Percentiles rank a stretch among this genome's conserved stretches.
These are phyloP conservation scores for Leucocoprinus leucothites DNA, from an alignment of 768 basidiomycete genomes.

Conservation along the genomic window DNA sequence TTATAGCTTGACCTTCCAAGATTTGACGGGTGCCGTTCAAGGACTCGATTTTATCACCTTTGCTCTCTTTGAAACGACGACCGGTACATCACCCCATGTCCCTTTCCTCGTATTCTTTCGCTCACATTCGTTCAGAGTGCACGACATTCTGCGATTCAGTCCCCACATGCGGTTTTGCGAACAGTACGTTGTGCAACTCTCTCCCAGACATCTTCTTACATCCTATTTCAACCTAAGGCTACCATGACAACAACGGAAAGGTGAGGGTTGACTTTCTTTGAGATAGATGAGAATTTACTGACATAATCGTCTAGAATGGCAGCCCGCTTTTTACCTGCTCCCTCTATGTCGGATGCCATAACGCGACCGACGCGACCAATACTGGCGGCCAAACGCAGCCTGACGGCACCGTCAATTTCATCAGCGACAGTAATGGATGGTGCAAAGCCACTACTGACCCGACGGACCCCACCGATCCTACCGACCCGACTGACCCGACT, in stretches of 20 bases:
- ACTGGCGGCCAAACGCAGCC: constrained; percentile 42
- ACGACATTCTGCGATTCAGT: constrained; percentile 42
- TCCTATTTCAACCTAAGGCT: constrained; percentile 25
- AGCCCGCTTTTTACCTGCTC: constrained; percentile 43
- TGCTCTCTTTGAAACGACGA: constrained; percentile 40
- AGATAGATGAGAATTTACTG: neutral
- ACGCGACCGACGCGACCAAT: constrained; percentile 34
- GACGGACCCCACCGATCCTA: neutral
- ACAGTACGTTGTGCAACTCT: constrained; percentile 28
- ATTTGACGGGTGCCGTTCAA: constrained; percentile 40
- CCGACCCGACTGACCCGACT: neutral
- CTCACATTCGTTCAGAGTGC: constrained; percentile 29
- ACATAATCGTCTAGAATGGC: constrained; percentile 26
- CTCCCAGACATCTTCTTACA: neutral
- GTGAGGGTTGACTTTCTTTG: constrained; percentile 14
- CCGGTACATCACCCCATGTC: constrained; percentile 26
- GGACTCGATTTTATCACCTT: constrained; percentile 39
- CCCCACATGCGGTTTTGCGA: constrained; percentile 37
- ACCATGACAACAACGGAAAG: constrained; percentile 47
- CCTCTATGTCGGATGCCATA: constrained; percentile 38
- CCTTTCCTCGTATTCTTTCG: neutral
- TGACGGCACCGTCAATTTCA: constrained; percentile 38
- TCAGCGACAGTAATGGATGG: constrained; percentile 39
- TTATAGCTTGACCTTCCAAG: constrained; percentile 35
- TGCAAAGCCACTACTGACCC: constrained; percentile 27